phyloP scores from a whole-genome alignment of 305 asterid species.

The Withania somnifera region DNA sequence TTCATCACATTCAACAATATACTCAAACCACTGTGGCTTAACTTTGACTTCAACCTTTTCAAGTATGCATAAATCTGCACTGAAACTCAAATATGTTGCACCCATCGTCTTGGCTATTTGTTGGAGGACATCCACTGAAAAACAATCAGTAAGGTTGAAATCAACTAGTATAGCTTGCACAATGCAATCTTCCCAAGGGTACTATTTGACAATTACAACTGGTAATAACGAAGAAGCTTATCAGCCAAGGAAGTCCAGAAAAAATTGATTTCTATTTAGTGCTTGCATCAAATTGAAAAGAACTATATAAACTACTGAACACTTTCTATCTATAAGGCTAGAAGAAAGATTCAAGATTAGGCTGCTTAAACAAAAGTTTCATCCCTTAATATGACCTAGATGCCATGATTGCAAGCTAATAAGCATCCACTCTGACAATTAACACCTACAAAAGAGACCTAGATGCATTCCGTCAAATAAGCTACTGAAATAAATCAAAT shows the following conservation, averaged over 20 bases:
- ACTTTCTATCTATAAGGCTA: not conserved
- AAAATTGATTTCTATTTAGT: not conserved
- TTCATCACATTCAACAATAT: slow-evolving; percentile 50
- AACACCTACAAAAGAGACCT: not conserved
- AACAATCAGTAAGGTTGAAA: not conserved
- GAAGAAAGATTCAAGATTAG: not conserved
- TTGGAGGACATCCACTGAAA: slow-evolving; percentile 56
- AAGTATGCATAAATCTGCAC: slow-evolving; percentile 43
- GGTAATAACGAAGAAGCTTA: not conserved
- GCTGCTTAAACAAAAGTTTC: not conserved
- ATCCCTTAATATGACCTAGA: not conserved
- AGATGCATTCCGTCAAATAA: not conserved
- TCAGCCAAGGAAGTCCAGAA: not conserved
- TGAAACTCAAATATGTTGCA: slow-evolving; percentile 49
- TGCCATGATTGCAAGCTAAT: not conserved
- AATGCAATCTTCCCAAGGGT: not conserved
- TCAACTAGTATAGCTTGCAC: not conserved
- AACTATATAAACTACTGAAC: not conserved
- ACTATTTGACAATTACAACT: not conserved
- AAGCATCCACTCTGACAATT: not conserved
- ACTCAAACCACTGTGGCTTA: slow-evolving; percentile 36
- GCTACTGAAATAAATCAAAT: not conserved
- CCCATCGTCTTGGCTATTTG: slow-evolving; percentile 70
- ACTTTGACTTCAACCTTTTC: slow-evolving; percentile 43
- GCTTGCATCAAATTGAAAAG: not conserved